These are phyloP conservation scores for Senna siamea DNA, from an alignment of 306 rosid species.

Conservation along the genomic window DNA sequence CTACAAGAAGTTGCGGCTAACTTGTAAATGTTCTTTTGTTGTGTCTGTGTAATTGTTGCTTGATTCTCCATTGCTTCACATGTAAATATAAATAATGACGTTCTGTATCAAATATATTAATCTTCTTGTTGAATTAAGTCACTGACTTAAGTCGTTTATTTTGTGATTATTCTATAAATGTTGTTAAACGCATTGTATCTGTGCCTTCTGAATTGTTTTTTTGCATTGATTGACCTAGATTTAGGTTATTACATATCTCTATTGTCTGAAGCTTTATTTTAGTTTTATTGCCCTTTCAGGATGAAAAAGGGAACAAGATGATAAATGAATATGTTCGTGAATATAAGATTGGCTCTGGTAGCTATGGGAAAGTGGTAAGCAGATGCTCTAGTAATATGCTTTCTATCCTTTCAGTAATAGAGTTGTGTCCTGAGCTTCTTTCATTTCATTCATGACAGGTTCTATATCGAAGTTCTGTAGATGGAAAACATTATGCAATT, in stretches of 20 bases:
- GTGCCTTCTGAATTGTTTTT: slow-evolving; percentile 29
- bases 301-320: slow-evolving; percentile 85
- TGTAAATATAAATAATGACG: background rate
- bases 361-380: slow-evolving; percentile 98
- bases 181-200: background rate
- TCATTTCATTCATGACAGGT: slow-evolving; percentile 59
- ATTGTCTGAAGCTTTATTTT: slow-evolving; percentile 6
- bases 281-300: slow-evolving; percentile 53
- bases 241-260: slow-evolving; percentile 1
- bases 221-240: background rate
- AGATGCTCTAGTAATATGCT: slow-evolving; percentile 25
- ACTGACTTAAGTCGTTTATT: background rate
- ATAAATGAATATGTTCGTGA: slow-evolving; percentile 92
- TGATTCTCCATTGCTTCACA: slow-evolving; percentile 9
- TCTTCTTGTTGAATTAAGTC: slow-evolving; percentile 1
- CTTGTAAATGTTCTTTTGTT: background rate
- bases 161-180: background rate
- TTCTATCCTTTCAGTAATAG: slow-evolving; percentile 13
- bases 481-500: slow-evolving; percentile 87
- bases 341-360: slow-evolving; percentile 87
- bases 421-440: slow-evolving; percentile 35
- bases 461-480: slow-evolving; percentile 70
- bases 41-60: background rate
- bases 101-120: background rate
- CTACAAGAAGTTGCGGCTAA: background rate